phyloP scores from a whole-genome alignment of 1,139 yeast species.

The Hemisphaericaspora xylofermentans region DNA sequence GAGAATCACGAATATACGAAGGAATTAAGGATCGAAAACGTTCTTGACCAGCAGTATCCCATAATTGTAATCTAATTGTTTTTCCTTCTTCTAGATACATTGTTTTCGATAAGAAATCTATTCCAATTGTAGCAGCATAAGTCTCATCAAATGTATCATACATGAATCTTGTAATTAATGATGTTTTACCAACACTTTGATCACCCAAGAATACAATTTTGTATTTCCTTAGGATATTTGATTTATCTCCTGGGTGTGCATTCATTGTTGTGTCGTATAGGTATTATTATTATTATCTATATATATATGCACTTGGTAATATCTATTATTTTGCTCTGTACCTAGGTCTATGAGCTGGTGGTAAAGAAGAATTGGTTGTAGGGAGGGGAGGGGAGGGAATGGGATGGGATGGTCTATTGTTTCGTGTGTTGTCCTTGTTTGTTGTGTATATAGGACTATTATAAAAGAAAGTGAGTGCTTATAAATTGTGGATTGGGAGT shows the following conservation, averaged over 20 bases:
- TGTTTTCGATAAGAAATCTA: conserved; percentile 85
- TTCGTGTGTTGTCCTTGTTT: too few relatives aligned
- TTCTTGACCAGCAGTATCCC: conserved; percentile 69
- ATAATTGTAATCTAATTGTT: conserved; percentile 51
- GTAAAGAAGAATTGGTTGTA: too few relatives aligned
- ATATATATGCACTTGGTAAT: neutral
- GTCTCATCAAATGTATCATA: conserved; percentile 98
- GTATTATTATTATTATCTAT: too few relatives aligned
- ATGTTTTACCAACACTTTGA: conserved; percentile 95
- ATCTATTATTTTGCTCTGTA: too few relatives aligned
- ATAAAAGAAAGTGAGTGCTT: too few relatives aligned
- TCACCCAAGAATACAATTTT: conserved; percentile 97
- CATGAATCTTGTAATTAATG: conserved; percentile 93
- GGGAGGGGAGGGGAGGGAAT: too few relatives aligned
- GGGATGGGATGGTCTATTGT: too few relatives aligned
- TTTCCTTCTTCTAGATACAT: conserved; percentile 60
- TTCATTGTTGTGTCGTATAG: conserved; percentile 11
- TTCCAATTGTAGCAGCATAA: conserved; percentile 93
- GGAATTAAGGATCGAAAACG: conserved; percentile 64
- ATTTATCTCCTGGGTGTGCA: conserved; percentile 12
- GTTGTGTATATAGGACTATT: too few relatives aligned
- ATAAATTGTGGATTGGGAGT: too few relatives aligned
- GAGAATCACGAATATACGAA: conserved; percentile 92
- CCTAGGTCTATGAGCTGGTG: too few relatives aligned
- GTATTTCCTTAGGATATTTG: conserved; percentile 54